A percentile compares a stretch with the other conserved stretches of the same genome.
phyloP scores from a whole-genome alignment of 2,329 filamentous ascomycete species.

The Metarhizium robertsii region DNA sequence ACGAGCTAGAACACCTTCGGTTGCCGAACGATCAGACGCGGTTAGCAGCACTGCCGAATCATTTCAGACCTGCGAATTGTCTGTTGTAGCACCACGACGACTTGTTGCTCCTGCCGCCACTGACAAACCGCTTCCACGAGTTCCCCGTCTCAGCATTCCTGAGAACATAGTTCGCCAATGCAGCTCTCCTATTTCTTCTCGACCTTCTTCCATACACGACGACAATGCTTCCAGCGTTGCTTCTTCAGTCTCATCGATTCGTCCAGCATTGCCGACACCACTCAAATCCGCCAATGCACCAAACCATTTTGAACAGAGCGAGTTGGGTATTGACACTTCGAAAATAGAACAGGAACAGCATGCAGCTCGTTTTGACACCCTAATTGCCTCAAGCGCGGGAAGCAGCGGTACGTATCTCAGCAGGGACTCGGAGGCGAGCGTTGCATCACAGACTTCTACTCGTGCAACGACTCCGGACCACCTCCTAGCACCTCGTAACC shows the following conservation, averaged over 20 bases:
- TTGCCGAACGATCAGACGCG: conserved; percentile 25
- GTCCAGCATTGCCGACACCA: conserved; percentile 42
- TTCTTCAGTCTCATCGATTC: conserved; percentile 39
- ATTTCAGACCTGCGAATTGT: conserved; percentile 24
- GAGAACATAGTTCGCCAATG: conserved; percentile 18
- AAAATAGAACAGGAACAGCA: conserved; percentile 42
- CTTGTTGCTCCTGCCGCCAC: conserved; percentile 36
- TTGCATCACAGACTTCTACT: conserved; percentile 74
- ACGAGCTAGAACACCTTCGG: conserved; percentile 20
- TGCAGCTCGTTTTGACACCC: conserved; percentile 55
- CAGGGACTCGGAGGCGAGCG: conserved; percentile 72
- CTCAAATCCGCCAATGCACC: conserved; percentile 47
- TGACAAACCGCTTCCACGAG: conserved; percentile 60
- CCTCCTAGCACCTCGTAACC: conserved; percentile 40
- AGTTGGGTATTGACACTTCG: conserved; percentile 29
- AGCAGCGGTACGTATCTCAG: conserved; percentile 72
- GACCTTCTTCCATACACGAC: conserved; percentile 32
- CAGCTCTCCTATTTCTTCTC: conserved; percentile 27
- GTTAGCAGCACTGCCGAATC: conserved; percentile 31
- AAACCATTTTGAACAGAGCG: conserved; percentile 36
- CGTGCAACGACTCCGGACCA: conserved; percentile 79
- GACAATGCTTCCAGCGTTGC: conserved; percentile 32
- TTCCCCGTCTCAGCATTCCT: conserved; percentile 46
- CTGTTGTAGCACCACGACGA: conserved; percentile 21
- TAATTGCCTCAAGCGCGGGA: conserved; percentile 66